Percentiles rank a stretch among this genome's conserved stretches.
Evolutionary conservation across 2,329 filamentous ascomycete species (phyloP).

Genomic region (Aspergillus sp.): DNA sequence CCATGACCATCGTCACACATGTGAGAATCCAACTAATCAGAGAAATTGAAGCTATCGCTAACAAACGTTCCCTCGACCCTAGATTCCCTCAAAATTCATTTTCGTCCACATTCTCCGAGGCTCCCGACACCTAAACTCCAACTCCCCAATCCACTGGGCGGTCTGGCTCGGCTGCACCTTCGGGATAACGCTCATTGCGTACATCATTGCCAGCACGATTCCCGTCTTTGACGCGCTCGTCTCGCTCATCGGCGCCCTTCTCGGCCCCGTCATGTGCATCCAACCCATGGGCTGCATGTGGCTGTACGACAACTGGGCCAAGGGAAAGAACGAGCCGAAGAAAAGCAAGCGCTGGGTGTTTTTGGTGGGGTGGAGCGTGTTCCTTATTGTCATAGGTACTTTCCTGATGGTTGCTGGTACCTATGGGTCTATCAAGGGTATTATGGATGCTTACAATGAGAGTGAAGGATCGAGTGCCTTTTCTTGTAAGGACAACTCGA

Average conservation of each 20-base stretch:
- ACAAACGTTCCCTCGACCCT: background rate
- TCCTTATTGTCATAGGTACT: slow-evolving; percentile 39
- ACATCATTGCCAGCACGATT: slow-evolving; percentile 22
- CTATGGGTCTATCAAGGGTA: slow-evolving; percentile 45
- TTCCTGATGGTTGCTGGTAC: slow-evolving; percentile 49
- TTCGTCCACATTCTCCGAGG: slow-evolving; percentile 17
- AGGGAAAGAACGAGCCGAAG: slow-evolving; percentile 15
- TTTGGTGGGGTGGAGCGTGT: slow-evolving; percentile 25
- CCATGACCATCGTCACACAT: slow-evolving; percentile 17
- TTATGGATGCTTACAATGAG: slow-evolving; percentile 39
- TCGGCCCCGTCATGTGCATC: slow-evolving; percentile 20
- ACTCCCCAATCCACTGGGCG: slow-evolving; percentile 18
- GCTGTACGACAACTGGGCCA: slow-evolving; percentile 36
- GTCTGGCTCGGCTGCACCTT: slow-evolving; percentile 22
- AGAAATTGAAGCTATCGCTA: too few relatives aligned
- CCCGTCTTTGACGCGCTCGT: slow-evolving; percentile 21
- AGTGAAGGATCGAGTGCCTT: slow-evolving; percentile 40
- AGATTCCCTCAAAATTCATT: slow-evolving; percentile 11
- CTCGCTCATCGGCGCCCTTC: slow-evolving; percentile 20
- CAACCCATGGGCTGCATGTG: slow-evolving; percentile 20
- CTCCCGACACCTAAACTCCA: slow-evolving; percentile 16
- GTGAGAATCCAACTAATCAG: background rate
- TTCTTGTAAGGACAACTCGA: slow-evolving; percentile 48
- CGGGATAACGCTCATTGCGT: slow-evolving; percentile 17
- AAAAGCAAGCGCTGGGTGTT: slow-evolving; percentile 17